A percentile compares a stretch with the other conserved stretches of the same genome.
Evolutionary conservation across 1,284 basidiomycete species (phyloP).

Genomic region (Ustilago hordei): DNA sequence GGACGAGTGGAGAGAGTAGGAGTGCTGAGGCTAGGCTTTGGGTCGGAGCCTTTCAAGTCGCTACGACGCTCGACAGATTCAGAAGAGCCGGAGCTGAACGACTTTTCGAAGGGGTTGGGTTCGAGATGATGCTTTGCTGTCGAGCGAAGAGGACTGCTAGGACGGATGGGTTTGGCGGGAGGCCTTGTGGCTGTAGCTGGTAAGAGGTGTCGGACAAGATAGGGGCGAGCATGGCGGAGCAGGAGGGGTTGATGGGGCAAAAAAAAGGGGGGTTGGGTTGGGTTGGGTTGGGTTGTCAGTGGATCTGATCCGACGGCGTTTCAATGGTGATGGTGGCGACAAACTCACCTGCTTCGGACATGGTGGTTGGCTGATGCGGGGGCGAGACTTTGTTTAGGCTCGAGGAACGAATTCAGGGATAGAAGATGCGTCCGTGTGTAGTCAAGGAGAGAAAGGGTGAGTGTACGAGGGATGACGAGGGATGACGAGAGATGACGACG

Average conservation of each 20-base stretch:
- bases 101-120: conserved; percentile 96
- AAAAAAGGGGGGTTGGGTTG: too few relatives aligned
- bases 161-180: conserved; percentile 37
- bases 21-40: conserved; percentile 39
- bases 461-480: background rate
- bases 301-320: background rate
- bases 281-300: background rate
- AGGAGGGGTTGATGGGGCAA: background rate
- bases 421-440: conserved; percentile 6
- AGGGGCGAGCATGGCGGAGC: conserved; percentile 30
- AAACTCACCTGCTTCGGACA: conserved; percentile 44
- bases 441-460: background rate
- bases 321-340: background rate
- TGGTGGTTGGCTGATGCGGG: background rate
- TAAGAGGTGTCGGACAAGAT: conserved; percentile 18
- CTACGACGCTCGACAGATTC: conserved; percentile 43
- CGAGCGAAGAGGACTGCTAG: conserved; percentile 31
- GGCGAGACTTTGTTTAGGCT: too few relatives aligned
- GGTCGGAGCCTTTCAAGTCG: conserved; percentile 28
- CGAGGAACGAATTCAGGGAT: background rate
- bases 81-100: conserved; percentile 77
- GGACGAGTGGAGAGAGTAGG: conserved; percentile 50
- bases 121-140: conserved; percentile 75
- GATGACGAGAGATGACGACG: background rate
- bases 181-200: conserved; percentile 51